These are phyloP conservation scores for Lepiota venenata DNA, from an alignment of 768 basidiomycete genomes.

Conservation along the genomic window DNA sequence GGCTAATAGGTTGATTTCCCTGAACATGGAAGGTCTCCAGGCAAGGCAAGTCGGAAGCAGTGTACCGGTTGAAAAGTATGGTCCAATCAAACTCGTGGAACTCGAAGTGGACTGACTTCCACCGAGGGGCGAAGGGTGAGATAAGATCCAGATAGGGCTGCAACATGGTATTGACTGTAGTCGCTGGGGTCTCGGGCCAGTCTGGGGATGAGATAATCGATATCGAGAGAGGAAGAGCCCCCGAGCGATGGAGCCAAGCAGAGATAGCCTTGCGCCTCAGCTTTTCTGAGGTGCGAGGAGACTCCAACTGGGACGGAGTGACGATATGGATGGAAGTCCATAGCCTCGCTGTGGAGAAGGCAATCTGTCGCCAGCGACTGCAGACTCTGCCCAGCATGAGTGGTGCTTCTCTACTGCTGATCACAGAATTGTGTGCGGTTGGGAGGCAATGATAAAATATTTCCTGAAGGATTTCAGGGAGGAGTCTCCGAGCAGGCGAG, in stretches of 20 bases:
- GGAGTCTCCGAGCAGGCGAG: not conserved
- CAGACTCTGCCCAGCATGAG: constrained; percentile 13
- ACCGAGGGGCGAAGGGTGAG: not conserved
- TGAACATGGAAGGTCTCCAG: constrained; percentile 1
- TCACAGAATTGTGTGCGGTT: constrained; percentile 7
- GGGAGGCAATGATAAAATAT: constrained; percentile 13
- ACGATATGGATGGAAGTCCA: constrained; percentile 12
- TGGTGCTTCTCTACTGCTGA: constrained; percentile 8
- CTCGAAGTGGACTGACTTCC: not conserved
- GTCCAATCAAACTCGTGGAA: not conserved
- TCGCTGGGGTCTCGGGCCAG: not conserved
- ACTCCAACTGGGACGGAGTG: not conserved
- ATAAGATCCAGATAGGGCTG: constrained; percentile 1
- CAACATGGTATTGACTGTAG: not conserved
- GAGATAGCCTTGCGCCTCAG: not conserved
- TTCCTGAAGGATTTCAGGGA: constrained; percentile 10
- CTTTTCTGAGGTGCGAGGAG: not conserved
- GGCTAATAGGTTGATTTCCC: not conserved
- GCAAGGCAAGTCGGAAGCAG: not conserved
- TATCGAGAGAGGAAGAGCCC: constrained; percentile 4
- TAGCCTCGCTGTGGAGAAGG: constrained; percentile 12
- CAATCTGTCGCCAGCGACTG: constrained; percentile 12
- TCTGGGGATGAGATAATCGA: not conserved
- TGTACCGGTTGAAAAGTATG: not conserved
- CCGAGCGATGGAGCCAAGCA: constrained; percentile 6